Percentiles rank a stretch among this genome's conserved stretches.
Conservation (phyloP, 2,329 filamentous ascomycete species). For the Trichoderma brevicompactum region DNA sequence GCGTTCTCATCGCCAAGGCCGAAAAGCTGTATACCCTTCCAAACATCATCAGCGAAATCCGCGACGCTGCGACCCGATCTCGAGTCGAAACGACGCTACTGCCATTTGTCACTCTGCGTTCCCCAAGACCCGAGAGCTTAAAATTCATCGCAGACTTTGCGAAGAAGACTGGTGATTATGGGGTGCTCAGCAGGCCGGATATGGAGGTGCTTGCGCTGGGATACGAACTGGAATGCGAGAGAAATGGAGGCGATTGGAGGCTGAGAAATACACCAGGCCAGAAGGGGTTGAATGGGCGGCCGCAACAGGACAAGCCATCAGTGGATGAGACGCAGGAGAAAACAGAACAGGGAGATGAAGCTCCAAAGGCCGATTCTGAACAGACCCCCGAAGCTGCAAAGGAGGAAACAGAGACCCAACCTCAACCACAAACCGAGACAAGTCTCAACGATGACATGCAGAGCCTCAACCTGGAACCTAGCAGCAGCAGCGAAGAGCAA, state of each 20-base stretch:
- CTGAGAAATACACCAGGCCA: conserved; percentile 79
- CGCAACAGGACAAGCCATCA: not conserved
- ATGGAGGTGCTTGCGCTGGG: conserved; percentile 85
- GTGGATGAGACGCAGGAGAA: conserved; percentile 36
- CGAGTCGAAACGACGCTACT: conserved; percentile 83
- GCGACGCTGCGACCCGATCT: conserved; percentile 78
- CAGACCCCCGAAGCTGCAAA: conserved; percentile 15
- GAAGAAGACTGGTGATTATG: conserved; percentile 83
- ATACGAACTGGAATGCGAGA: conserved; percentile 92
- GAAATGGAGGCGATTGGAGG: conserved; percentile 87
- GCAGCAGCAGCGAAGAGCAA: not conserved
- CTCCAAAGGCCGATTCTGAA: conserved; percentile 32
- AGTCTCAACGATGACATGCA: conserved; percentile 34
- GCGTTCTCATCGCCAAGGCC: conserved; percentile 76
- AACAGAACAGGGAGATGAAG: conserved; percentile 28
- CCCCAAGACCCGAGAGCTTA: conserved; percentile 75
- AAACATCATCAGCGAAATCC: conserved; percentile 84
- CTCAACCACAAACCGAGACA: conserved; percentile 29
- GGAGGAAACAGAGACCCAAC: conserved; percentile 32
- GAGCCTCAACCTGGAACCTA: conserved; percentile 33
- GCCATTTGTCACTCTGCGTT: conserved; percentile 80
- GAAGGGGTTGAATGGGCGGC: conserved; percentile 73
- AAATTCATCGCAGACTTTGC: conserved; percentile 84
- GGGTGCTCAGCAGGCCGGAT: conserved; percentile 87
- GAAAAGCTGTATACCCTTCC: conserved; percentile 82